Percentiles rank a stretch among this genome's conserved stretches.
These are phyloP conservation scores for Rubia occidens DNA, from an alignment of 305 asterid genomes.

Conservation along the genomic window DNA sequence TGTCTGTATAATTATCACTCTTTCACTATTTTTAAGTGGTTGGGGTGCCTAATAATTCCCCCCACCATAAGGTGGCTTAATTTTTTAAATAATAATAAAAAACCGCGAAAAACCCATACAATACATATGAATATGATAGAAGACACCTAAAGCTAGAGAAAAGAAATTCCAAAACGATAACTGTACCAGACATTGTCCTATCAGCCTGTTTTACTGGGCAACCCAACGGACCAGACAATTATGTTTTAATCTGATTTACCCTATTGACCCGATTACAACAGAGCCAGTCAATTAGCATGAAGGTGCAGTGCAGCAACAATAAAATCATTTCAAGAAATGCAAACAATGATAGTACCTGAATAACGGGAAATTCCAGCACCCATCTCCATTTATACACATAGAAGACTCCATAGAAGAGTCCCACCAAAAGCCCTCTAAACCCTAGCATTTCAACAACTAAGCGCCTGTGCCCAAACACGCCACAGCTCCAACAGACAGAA, in stretches of 20 bases:
- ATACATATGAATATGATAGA: background rate
- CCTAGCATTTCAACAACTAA: constrained; percentile 38
- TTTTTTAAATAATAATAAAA: no score
- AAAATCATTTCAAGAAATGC: background rate
- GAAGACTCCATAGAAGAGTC: constrained; percentile 54
- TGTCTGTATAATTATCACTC: no score
- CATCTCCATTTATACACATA: constrained; percentile 58
- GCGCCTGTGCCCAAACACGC: constrained; percentile 23
- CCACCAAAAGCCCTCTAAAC: constrained; percentile 59
- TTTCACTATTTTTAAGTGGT: no score
- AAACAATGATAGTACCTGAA: constrained; percentile 51
- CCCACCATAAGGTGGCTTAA: no score
- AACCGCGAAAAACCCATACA: background rate
- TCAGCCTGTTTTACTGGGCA: background rate
- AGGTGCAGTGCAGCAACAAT: background rate
- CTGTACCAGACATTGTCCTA: background rate
- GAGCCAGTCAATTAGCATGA: background rate
- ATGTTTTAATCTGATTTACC: background rate
- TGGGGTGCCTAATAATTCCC: no score
- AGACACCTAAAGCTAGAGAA: background rate
- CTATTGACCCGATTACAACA: background rate
- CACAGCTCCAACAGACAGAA: constrained; percentile 55
- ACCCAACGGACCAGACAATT: no score
- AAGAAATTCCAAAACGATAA: background rate
- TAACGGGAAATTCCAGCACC: constrained; percentile 71